Evolutionary conservation across 2,329 filamentous ascomycete species (phyloP).

Genomic region (Phoma sp.): DNA sequence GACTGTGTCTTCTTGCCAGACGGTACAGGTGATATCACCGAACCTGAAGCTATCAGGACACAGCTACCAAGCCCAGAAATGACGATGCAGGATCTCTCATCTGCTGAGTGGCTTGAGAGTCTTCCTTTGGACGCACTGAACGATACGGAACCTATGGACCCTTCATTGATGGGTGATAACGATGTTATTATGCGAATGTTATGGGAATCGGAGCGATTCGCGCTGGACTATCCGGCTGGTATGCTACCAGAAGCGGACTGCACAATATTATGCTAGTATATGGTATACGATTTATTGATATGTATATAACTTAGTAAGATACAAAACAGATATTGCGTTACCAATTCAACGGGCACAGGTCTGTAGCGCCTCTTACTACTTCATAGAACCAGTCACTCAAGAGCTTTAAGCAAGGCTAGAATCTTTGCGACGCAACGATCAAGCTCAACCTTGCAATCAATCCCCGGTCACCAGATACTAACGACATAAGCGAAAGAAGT

Average conservation of each 20-base stretch:
- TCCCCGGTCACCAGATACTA: no score
- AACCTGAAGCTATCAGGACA: constrained; percentile 14
- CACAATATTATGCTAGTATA: background rate
- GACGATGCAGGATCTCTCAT: constrained; percentile 13
- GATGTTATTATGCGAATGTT: constrained; percentile 27
- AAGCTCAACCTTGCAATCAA: no score
- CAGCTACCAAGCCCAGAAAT: constrained; percentile 23
- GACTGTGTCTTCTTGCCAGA: constrained; percentile 21
- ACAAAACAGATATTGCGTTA: background rate
- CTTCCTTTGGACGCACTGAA: constrained; percentile 11
- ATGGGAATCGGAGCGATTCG: constrained; percentile 23
- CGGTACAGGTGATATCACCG: background rate
- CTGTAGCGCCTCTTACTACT: no score
- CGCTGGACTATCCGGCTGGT: constrained; percentile 14
- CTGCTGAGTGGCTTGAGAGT: constrained; percentile 15
- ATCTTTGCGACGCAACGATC: no score
- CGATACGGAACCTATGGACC: constrained; percentile 14
- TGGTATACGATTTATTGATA: no score
- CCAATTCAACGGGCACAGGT: background rate
- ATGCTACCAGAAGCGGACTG: constrained; percentile 13
- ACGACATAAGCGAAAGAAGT: no score
- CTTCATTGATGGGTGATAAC: constrained; percentile 17
- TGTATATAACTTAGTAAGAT: background rate
- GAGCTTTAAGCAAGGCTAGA: no score
- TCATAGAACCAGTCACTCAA: no score